Base-by-base conservation (phyloP, 108 stramenopile species). In the Nannochloropsis granulata region DNA sequence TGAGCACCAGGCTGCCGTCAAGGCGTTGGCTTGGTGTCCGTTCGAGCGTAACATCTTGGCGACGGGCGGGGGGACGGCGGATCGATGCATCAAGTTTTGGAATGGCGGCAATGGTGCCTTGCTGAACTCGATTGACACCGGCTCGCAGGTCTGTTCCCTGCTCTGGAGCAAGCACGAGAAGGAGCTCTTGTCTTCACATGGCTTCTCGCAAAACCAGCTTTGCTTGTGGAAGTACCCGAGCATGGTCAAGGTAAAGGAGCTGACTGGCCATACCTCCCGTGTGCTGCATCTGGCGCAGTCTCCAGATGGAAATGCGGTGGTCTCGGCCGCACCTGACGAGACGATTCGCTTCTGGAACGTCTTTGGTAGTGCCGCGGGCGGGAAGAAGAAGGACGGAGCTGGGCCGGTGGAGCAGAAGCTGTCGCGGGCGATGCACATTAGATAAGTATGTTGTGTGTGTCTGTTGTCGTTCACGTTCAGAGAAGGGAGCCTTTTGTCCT, bases 41-140 rank as follows among this genome's bases (percentile, higher is more conserved):
- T 94, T 94, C 86, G 95, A 99, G 87, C 94, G 97, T 19, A 94
- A 95, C 83, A 82, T 96, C 14, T 93, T 99, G 71, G 98, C 98
- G 5, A 93, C 95, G 12, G 98, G 98, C 23, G 98, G 97, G 12
- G 98, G 98, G 25, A 97, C 98, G 19, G 96, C 97, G 24, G 98
- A 99, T 92, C 90, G 97, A 21, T 93, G 94, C 86, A 99, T 99
- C 92, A 99, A 99, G 92, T 96, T 97, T 86, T 99, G 98, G 98
- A 97, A 99, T 90, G 94, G 96, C 23, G 92, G 93, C 79, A 96
- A 93, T 21, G 98, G 98, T n/a, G 90, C 95, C 26, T 81, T 95
- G 44, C 89, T 98, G 82, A 96, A 99, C 87, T 94, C 94, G 34
- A 94, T 99, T 46, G 97, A 99, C 89, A 99, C 98, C 14, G 98